phyloP scores from a whole-genome alignment of 352 stramenopile species.

The Globisporangium lucens region DNA sequence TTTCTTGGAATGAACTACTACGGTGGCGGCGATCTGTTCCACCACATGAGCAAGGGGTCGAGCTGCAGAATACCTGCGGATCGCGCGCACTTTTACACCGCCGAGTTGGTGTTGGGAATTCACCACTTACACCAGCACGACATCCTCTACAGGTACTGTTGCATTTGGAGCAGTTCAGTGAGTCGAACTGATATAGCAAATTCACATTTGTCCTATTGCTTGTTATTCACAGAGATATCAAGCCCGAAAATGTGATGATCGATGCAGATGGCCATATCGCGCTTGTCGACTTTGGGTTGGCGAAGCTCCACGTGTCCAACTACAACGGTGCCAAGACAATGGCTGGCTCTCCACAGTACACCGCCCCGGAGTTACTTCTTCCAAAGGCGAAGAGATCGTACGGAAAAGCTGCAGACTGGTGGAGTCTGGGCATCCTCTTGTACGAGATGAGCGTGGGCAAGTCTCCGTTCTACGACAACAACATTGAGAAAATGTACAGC shows the following conservation, averaged over 20 bases:
- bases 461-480: slow-evolving; percentile 92
- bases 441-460: slow-evolving; percentile 94
- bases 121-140: slow-evolving; percentile 92
- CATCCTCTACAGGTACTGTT: slow-evolving; percentile 89
- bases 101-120: slow-evolving; percentile 91
- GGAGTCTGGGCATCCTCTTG: slow-evolving; percentile 88
- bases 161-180: no score
- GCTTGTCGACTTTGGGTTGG: slow-evolving; percentile 94
- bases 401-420: slow-evolving; percentile 87
- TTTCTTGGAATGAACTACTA: slow-evolving; percentile 90
- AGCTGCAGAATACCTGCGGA: slow-evolving; percentile 80
- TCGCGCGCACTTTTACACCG: slow-evolving; percentile 91
- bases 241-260: slow-evolving; percentile 96
- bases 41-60: slow-evolving; percentile 89
- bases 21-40: slow-evolving; percentile 79
- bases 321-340: slow-evolving; percentile 89
- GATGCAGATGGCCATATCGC: slow-evolving; percentile 94
- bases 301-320: slow-evolving; percentile 91
- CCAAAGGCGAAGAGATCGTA: slow-evolving; percentile 87
- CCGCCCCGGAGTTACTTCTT: slow-evolving; percentile 76
- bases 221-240: slow-evolving; percentile 84
- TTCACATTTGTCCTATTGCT: background rate
- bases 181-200: background rate
- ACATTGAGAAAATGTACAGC: slow-evolving; percentile 94
- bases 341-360: slow-evolving; percentile 87